Conservation (phyloP, 2,329 filamentous ascomycete genomes). For the Zymoseptoria tritici region DNA sequence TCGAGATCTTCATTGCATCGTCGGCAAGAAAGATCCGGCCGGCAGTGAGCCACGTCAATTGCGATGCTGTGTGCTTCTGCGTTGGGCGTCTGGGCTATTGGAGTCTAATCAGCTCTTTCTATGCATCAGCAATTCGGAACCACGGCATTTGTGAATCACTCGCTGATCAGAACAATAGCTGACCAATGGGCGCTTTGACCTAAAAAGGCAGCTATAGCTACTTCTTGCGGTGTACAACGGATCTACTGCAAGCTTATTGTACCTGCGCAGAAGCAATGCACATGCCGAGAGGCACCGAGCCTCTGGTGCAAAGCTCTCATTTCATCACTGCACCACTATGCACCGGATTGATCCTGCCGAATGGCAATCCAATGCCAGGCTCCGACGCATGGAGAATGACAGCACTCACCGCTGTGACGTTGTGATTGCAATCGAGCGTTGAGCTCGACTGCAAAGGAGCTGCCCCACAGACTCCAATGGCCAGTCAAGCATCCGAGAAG, state of each 20-base stretch:
- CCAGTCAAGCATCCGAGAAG: background rate
- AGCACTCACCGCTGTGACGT: background rate
- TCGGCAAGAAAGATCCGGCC: background rate
- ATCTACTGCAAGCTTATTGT: background rate
- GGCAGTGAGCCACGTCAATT: background rate
- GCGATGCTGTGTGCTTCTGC: background rate
- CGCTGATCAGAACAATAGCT: background rate
- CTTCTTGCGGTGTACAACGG: background rate
- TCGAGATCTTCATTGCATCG: background rate
- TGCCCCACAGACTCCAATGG: background rate
- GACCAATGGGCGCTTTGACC: background rate
- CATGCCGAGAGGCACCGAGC: background rate
- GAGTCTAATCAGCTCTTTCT: background rate
- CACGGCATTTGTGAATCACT: background rate
- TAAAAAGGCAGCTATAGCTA: background rate
- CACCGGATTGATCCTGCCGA: background rate
- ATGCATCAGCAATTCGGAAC: background rate
- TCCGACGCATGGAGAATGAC: background rate
- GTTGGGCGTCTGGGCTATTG: background rate
- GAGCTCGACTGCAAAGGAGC: background rate
- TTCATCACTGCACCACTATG: background rate
- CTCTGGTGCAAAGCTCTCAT: background rate
- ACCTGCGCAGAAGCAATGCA: background rate
- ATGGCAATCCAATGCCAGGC: too few relatives aligned
- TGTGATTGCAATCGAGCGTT: background rate